Conservation (phyloP, 1,284 basidiomycete genomes). For the Ganoderma resinaceum region DNA sequence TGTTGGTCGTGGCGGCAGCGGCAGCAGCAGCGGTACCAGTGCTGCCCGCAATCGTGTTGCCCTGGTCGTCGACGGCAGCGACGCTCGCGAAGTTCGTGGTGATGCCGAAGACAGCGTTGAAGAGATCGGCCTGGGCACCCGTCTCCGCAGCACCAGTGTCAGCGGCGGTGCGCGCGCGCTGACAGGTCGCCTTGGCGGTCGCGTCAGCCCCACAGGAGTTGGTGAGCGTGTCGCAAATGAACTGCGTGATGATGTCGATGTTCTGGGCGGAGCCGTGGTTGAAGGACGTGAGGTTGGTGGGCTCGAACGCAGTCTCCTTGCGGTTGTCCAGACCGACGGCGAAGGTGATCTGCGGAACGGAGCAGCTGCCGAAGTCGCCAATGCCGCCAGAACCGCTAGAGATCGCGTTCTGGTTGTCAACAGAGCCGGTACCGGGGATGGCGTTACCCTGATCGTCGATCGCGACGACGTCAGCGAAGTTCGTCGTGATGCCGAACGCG, state of each 20-base stretch:
- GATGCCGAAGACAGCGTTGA: slow-evolving; percentile 64
- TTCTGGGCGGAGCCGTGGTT: slow-evolving; percentile 61
- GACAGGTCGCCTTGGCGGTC: slow-evolving; percentile 58
- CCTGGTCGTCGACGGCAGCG: slow-evolving; percentile 38
- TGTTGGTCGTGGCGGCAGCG: slow-evolving; percentile 26
- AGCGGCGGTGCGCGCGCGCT: slow-evolving; percentile 51
- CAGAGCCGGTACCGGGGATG: slow-evolving; percentile 30
- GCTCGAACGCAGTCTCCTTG: slow-evolving; percentile 63
- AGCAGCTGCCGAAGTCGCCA: slow-evolving; percentile 62
- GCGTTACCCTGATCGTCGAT: slow-evolving; percentile 39
- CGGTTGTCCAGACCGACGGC: slow-evolving; percentile 63
- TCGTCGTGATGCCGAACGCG: slow-evolving; percentile 54
- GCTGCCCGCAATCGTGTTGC: slow-evolving; percentile 32
- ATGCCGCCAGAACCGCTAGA: slow-evolving; percentile 33
- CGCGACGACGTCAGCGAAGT: slow-evolving; percentile 37
- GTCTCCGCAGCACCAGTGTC: slow-evolving; percentile 49
- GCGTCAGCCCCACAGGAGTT: slow-evolving; percentile 60
- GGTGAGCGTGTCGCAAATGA: slow-evolving; percentile 61
- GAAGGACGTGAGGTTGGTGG: slow-evolving; percentile 51
- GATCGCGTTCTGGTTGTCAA: slow-evolving; percentile 9
- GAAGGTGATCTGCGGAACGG: slow-evolving; percentile 66
- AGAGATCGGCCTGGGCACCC: slow-evolving; percentile 63
- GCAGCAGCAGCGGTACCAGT: slow-evolving; percentile 32
- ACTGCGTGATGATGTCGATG: slow-evolving; percentile 60
- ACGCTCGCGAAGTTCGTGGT: slow-evolving; percentile 41